phyloP scores from a whole-genome alignment of 768 basidiomycete genomes.

The Coprinellus micaceus region DNA sequence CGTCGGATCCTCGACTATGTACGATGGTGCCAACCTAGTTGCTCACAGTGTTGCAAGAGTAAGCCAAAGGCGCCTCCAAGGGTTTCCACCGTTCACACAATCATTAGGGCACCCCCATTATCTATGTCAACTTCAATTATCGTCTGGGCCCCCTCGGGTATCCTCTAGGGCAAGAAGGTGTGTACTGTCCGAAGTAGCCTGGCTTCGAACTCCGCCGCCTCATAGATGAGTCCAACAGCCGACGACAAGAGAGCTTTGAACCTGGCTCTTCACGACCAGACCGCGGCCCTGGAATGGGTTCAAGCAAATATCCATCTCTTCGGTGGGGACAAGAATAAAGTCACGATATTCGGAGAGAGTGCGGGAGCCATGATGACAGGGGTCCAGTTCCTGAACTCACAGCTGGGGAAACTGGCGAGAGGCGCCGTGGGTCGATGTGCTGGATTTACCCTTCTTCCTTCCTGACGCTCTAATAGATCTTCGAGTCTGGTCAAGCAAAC shows the following conservation, averaged over 20 bases:
- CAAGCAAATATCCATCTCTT: conserved; percentile 56
- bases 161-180: conserved; percentile 36
- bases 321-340: conserved; percentile 50
- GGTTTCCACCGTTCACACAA: background rate
- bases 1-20: conserved; percentile 24
- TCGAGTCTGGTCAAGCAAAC: conserved; percentile 39
- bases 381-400: conserved; percentile 34
- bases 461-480: conserved; percentile 27
- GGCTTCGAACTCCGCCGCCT: no score
- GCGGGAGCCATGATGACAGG: conserved; percentile 50
- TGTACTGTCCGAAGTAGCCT: background rate
- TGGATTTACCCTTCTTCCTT: background rate
- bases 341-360: conserved; percentile 54
- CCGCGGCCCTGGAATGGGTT: conserved; percentile 49
- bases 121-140: conserved; percentile 39
- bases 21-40: conserved; percentile 32
- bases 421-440: conserved; percentile 23
- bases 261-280: conserved; percentile 44
- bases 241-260: conserved; percentile 36
- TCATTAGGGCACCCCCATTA: conserved; percentile 38
- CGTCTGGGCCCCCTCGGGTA: conserved; percentile 47
- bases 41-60: conserved; percentile 34
- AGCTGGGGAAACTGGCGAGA: conserved; percentile 29
- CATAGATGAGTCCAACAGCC: no score
- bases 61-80: conserved; percentile 1